These are phyloP conservation scores for Dunaliella primolecta DNA, from an alignment of 139 green algal genomes.

Conservation along the genomic window DNA sequence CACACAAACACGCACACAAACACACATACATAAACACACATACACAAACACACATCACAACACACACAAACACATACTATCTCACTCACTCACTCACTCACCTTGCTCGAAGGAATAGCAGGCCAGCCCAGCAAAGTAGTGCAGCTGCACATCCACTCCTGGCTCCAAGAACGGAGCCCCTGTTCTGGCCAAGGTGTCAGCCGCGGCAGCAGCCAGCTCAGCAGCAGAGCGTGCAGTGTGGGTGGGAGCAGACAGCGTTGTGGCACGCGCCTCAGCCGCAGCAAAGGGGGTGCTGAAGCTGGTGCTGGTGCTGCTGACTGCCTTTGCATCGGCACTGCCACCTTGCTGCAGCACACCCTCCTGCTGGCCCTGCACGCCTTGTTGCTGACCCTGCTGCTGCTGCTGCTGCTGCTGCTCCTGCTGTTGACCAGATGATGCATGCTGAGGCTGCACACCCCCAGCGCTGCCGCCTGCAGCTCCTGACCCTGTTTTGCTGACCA, in stretches of 20 bases:
- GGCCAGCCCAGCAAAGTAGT: not conserved
- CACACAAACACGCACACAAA: not conserved
- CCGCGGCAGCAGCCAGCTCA: not conserved
- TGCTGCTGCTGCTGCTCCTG: not conserved
- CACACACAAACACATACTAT: conserved; percentile 2
- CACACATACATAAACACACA: not conserved
- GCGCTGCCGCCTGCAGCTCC: too few relatives aligned
- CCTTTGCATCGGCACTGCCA: not conserved
- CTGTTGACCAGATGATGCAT: too few relatives aligned
- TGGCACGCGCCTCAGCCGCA: not conserved
- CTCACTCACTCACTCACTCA: not conserved
- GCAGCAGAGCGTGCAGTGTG: not conserved
- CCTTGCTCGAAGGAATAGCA: not conserved
- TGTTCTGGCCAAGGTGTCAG: not conserved
- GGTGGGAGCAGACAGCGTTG: not conserved
- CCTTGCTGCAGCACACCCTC: not conserved
- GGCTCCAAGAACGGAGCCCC: not conserved
- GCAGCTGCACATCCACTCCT: not conserved
- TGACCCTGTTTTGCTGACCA: too few relatives aligned
- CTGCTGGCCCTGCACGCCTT: not conserved
- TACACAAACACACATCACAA: not conserved
- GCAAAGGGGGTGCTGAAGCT: too few relatives aligned
- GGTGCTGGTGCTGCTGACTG: too few relatives aligned
- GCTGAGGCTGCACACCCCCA: too few relatives aligned
- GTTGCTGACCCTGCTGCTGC: not conserved